Conservation (phyloP, 2,329 filamentous ascomycete genomes). For the Ophiostoma sp. region DNA sequence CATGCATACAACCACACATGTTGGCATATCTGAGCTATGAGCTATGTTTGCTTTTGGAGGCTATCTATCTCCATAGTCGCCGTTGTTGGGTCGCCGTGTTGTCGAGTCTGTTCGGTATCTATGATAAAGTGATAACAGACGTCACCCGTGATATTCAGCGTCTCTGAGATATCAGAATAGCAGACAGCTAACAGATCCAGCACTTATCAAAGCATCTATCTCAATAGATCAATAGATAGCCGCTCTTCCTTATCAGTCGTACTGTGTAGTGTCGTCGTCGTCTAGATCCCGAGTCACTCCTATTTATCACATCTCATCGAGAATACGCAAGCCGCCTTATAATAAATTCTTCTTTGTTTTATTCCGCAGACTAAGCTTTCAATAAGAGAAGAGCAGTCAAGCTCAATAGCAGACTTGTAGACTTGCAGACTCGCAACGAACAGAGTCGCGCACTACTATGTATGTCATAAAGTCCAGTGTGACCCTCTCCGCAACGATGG, state of each 20-base stretch:
- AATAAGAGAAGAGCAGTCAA: neutral
- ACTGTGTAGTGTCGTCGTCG: neutral
- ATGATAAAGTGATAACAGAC: neutral
- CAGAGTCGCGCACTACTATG: neutral
- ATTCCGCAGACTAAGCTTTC: neutral
- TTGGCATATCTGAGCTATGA: neutral
- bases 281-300: neutral
- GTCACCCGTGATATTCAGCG: neutral
- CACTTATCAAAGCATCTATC: neutral
- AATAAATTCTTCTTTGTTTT: neutral
- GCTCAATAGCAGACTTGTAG: neutral
- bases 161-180: neutral
- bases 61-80: too few relatives aligned
- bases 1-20: neutral
- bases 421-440: neutral
- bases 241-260: neutral
- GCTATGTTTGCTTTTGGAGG: neutral
- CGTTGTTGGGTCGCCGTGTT: neutral
- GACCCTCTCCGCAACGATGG: slow-evolving; percentile 5
- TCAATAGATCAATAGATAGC: neutral
- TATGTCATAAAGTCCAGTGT: neutral
- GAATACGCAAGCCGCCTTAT: neutral
- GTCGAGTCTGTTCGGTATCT: neutral
- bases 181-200: neutral
- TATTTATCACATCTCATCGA: neutral